Percentiles rank a stretch among this genome's conserved stretches.
phyloP scores from a whole-genome alignment of 129 eudicot genomes.

The carrot (Daucus carota) region DNA sequence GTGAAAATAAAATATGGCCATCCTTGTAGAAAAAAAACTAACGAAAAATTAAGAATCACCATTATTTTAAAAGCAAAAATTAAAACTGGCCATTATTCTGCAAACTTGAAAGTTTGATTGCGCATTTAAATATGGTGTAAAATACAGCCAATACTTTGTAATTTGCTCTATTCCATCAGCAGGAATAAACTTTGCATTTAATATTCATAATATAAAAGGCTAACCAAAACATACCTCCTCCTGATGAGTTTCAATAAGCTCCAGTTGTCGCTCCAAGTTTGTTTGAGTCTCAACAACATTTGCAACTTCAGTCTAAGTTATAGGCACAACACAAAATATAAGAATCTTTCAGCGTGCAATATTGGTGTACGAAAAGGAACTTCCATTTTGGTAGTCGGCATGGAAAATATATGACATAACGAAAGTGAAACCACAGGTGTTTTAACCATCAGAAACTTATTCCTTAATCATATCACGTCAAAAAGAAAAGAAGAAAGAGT shows the following conservation, averaged over 20 bases:
- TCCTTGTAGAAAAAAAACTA: too few species aligned
- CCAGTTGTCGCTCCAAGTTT: slow-evolving; percentile 82
- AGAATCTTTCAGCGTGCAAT: background rate
- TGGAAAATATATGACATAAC: background rate
- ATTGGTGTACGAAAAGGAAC: background rate
- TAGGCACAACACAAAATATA: slow-evolving; percentile 10
- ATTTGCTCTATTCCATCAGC: background rate
- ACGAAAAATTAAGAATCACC: too few species aligned
- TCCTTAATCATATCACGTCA: background rate
- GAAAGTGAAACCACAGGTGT: background rate
- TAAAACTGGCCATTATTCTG: too few species aligned
- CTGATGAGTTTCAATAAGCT: slow-evolving; percentile 95
- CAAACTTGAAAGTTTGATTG: too few species aligned
- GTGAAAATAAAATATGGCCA: too few species aligned
- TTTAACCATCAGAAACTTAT: background rate
- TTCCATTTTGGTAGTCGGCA: background rate
- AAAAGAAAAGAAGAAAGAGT: background rate
- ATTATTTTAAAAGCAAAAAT: too few species aligned
- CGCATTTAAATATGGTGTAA: too few species aligned
- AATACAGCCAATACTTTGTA: too few species aligned
- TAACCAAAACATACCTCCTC: slow-evolving; percentile 52
- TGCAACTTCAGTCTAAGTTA: slow-evolving; percentile 79
- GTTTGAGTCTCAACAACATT: slow-evolving; percentile 88
- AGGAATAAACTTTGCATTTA: background rate
- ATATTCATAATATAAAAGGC: background rate